Base-by-base conservation (phyloP, 257 asterid genomes). In the Solanum appendiculatum region DNA sequence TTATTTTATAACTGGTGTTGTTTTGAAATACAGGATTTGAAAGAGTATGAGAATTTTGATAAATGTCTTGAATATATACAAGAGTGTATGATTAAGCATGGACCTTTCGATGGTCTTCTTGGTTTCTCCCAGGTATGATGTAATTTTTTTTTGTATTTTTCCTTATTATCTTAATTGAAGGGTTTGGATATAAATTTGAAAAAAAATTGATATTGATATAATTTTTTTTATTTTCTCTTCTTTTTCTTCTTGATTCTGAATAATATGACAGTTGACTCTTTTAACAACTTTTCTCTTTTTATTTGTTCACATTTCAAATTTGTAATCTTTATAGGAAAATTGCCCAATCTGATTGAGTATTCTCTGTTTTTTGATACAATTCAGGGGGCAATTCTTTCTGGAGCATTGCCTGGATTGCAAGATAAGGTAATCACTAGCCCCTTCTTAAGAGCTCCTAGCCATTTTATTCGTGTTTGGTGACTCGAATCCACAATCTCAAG, bases 81-180 rank as follows among this genome's bases (percentile, higher is more conserved):
- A 91, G 95, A 94, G 34, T 93, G 66, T 90, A 92, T 97, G 92
- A 88, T 96, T 20, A 91, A 93, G 46, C 88, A 91, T 54, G 99
- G 97, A 5, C 99, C 98, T 3, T 91, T 95, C 90, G 99, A 97
- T 87, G 99, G 99, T n/a, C 97, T 95, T 90, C 96, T 97, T 86
- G 99, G 99, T 70, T 97, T 97, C 87, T 97, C 99, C 21, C 99
- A 95, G 98, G 99, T 93, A 36, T 31, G 56, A 68, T 82, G 37
- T 39, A 5, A 54, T 54, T 6, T 15, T 2, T 16, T 48, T 51
- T 46, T 42, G 36, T 34, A 34, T 34, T 6, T 16, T 5, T 68
- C 1, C 34, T 3, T 86, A 4, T 75, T 27, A 5, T 63, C 23
- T 77, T 77, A 13, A n/a, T 31, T 69, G 33, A 16, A 37, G 20